A percentile compares a stretch with the other conserved stretches of the same genome.
phyloP scores from a whole-genome alignment of 2,329 filamentous ascomycete genomes.

The Diaporthe longicolla region DNA sequence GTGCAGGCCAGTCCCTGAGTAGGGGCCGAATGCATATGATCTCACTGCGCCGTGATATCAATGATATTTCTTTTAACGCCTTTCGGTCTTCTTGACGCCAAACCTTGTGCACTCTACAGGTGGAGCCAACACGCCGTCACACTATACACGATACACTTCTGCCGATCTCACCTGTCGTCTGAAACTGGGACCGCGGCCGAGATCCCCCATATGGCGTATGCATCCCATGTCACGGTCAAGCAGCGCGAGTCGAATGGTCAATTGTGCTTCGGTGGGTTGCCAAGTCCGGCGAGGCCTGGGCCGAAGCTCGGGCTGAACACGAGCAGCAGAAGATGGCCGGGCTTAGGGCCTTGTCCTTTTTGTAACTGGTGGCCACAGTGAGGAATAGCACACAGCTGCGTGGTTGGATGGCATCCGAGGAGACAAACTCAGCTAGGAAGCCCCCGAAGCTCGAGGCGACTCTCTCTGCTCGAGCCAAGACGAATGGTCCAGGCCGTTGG shows the following conservation, averaged over 20 bases:
- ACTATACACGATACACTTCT: background rate
- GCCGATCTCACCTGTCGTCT: conserved; percentile 5
- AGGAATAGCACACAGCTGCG: background rate
- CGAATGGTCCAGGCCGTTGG: background rate
- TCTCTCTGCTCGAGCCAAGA: background rate
- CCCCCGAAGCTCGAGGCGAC: background rate
- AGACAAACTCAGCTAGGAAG: background rate
- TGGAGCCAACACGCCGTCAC: background rate
- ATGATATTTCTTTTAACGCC: no score
- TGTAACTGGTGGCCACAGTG: background rate
- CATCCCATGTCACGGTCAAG: conserved; percentile 15
- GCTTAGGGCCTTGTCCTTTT: background rate
- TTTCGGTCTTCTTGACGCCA: background rate
- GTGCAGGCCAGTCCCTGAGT: background rate
- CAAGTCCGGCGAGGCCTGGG: conserved; percentile 19
- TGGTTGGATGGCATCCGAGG: background rate
- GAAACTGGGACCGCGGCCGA: background rate
- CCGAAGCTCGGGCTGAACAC: conserved; percentile 2
- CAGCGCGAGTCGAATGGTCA: background rate
- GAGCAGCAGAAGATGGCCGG: background rate
- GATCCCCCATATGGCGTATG: background rate
- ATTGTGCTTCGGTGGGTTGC: background rate
- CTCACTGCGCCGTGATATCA: background rate
- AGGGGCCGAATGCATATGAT: background rate
- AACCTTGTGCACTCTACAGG: background rate